A percentile compares a stretch with the other conserved stretches of the same genome.
Evolutionary conservation across 2,329 filamentous ascomycete species (phyloP).

Genomic region (Neodidymelliopsis sp.): DNA sequence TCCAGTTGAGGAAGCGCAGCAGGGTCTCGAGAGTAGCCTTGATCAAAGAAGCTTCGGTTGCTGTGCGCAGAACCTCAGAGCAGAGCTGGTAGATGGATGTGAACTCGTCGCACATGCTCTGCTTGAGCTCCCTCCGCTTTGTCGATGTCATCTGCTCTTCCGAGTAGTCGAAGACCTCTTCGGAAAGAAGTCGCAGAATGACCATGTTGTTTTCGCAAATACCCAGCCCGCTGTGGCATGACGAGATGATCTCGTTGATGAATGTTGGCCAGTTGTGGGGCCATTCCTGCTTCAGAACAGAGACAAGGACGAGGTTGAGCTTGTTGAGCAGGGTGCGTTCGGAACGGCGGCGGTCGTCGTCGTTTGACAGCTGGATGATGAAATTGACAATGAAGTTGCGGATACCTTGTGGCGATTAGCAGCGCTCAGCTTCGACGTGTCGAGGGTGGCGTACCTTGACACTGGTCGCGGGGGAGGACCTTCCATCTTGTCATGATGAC

Average conservation of each 20-base stretch:
- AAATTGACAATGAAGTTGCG: slow-evolving; percentile 99
- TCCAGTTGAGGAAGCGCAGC: slow-evolving; percentile 98
- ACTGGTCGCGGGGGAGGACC: slow-evolving; percentile 93
- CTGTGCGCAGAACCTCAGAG: slow-evolving; percentile 91
- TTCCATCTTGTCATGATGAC: slow-evolving; percentile 99
- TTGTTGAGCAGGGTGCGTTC: slow-evolving; percentile 96
- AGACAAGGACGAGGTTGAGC: slow-evolving; percentile 95
- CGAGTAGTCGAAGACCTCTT: slow-evolving; percentile 99
- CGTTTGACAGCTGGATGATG: slow-evolving; percentile 91
- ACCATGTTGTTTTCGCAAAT: slow-evolving; percentile 99
- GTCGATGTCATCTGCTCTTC: slow-evolving; percentile 99
- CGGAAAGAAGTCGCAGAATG: slow-evolving; percentile 91
- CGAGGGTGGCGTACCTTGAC: slow-evolving; percentile 72
- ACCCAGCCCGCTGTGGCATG: slow-evolving; percentile 91
- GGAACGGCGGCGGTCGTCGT: slow-evolving; percentile 83
- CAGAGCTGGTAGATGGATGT: slow-evolving; percentile 98
- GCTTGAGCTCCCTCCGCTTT: slow-evolving; percentile 96
- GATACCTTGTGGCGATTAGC: slow-evolving; percentile 70
- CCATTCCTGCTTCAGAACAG: slow-evolving; percentile 99
- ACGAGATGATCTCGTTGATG: slow-evolving; percentile 98
- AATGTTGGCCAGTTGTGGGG: slow-evolving; percentile 99
- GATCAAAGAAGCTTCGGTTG: slow-evolving; percentile 85
- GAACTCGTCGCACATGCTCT: slow-evolving; percentile 98
- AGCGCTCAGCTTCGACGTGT: not conserved
- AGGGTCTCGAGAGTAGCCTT: slow-evolving; percentile 97